A percentile compares a stretch with the other conserved stretches of the same genome.
phyloP scores from a whole-genome alignment of 257 asterid species.

The Ophiorrhiza pumila region DNA sequence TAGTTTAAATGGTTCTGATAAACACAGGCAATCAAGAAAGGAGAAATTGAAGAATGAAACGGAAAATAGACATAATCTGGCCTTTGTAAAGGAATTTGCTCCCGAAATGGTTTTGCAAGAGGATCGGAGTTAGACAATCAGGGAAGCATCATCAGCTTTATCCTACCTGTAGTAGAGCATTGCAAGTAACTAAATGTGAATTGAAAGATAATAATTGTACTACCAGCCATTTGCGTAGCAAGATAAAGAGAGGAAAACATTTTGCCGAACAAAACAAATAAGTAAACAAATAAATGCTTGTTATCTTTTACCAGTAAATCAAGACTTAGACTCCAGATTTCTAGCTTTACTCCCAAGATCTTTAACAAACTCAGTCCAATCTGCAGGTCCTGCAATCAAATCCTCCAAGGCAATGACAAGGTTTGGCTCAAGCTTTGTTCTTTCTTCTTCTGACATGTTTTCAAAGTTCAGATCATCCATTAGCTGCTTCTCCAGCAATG shows the following conservation, averaged over 20 bases:
- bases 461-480: slow-evolving; percentile 4
- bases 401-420: slow-evolving; percentile 12
- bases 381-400: slow-evolving; percentile 20
- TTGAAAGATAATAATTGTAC: background rate
- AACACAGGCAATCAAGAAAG: background rate
- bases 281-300: background rate
- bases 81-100: background rate
- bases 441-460: slow-evolving; percentile 2
- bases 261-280: background rate
- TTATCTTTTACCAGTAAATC: background rate
- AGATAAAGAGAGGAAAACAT: background rate
- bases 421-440: background rate
- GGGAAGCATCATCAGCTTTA: background rate
- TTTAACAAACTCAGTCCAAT: slow-evolving; percentile 18
- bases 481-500: slow-evolving; percentile 17
- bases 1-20: background rate
- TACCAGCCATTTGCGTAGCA: background rate
- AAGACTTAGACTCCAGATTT: background rate
- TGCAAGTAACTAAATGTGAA: background rate
- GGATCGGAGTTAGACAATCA: too few species aligned
- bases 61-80: background rate
- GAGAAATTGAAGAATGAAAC: background rate
- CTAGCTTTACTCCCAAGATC: background rate
- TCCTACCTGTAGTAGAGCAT: background rate
- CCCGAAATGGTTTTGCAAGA: background rate